Evolutionary conservation across 176 grass and related monocot species (phyloP).

Genomic region (Cenchrus americanus): DNA sequence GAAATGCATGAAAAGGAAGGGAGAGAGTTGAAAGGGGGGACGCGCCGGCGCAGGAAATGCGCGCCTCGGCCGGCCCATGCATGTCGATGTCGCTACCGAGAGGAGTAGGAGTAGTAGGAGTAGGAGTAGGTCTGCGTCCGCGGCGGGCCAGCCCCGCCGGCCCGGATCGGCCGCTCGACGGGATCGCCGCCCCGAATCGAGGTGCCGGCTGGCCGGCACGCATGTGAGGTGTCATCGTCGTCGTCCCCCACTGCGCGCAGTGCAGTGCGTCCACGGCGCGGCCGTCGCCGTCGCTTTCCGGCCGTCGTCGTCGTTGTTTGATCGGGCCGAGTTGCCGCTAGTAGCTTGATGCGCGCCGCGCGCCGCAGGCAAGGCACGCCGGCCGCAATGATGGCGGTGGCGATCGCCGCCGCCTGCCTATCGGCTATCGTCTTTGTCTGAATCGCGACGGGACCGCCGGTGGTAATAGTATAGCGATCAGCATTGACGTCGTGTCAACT

Average conservation of each 20-base stretch:
- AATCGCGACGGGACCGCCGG: no score
- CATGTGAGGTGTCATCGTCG: not conserved
- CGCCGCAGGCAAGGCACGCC: no score
- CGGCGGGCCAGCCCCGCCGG: not conserved
- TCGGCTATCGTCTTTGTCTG: no score
- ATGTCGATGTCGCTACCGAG: not conserved
- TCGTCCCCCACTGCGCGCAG: no score
- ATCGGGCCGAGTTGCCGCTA: not conserved
- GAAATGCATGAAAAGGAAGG: no score
- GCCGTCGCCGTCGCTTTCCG: not conserved
- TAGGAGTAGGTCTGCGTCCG: not conserved
- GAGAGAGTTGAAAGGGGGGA: not conserved
- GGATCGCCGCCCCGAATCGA: slow-evolving; percentile 20
- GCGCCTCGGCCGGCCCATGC: not conserved
- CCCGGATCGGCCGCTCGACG: not conserved
- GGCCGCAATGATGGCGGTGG: not conserved
- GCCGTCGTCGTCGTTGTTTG: not conserved
- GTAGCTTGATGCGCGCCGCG: no score
- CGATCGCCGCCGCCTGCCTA: not conserved
- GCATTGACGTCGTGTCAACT: no score
- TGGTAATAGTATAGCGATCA: no score
- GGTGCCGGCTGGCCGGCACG: not conserved
- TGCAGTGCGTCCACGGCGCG: not conserved
- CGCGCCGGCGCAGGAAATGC: not conserved
- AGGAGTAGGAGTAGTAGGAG: no score